Evolutionary conservation across 2,329 filamentous ascomycete genomes (phyloP).

Genomic region (Neofusicoccum sp.): DNA sequence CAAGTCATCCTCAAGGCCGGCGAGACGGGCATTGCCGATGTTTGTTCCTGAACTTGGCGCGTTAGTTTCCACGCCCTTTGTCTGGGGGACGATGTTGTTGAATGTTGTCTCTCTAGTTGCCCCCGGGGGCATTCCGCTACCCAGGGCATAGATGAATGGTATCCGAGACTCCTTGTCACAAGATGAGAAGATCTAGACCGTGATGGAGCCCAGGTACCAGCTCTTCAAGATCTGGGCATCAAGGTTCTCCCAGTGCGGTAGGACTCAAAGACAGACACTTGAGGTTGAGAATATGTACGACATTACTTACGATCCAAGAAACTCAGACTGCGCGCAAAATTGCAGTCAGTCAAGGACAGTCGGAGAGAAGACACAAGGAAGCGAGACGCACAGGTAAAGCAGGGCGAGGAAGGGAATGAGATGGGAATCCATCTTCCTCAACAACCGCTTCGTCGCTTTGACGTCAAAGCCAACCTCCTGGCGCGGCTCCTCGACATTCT

Average conservation of each 20-base stretch:
- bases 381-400: constrained; percentile 53
- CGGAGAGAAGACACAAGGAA: neutral
- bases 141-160: no score
- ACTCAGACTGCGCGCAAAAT: constrained; percentile 40
- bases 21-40: constrained; percentile 48
- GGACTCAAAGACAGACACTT: no score
- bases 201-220: no score
- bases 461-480: constrained; percentile 37
- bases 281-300: neutral
- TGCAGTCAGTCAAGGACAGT: constrained; percentile 3
- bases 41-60: constrained; percentile 39
- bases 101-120: no score
- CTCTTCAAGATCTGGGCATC: no score
- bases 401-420: constrained; percentile 63
- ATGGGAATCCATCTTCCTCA: constrained; percentile 58
- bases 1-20: constrained; percentile 40
- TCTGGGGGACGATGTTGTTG: no score
- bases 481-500: neutral
- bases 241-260: no score
- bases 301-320: constrained; percentile 50
- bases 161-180: no score
- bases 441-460: constrained; percentile 51
- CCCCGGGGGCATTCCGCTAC: no score
- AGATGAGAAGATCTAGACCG: no score
- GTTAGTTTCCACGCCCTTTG: neutral